Evolutionary conservation across 177 flowering plant species (phyloP).

Genomic region (Vitis hybrid): DNA sequence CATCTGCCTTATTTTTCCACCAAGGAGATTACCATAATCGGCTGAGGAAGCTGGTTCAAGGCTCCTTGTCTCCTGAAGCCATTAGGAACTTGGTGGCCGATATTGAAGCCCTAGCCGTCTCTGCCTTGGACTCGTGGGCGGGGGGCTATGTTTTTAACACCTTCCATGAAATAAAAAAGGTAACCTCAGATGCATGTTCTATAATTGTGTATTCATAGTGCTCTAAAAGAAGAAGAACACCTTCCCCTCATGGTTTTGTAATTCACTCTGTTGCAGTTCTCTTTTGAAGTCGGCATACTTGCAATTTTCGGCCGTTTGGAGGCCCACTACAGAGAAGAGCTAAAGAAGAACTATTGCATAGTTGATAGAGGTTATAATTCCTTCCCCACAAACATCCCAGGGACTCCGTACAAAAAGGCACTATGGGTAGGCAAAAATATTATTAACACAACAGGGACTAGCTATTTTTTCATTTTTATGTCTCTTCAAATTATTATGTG

Average conservation of each 20-base stretch:
- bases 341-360: constrained; percentile 41
- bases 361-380: constrained; percentile 58
- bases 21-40: constrained; percentile 76
- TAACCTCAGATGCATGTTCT: constrained; percentile 1
- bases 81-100: constrained; percentile 46
- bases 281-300: constrained; percentile 51
- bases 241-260: not conserved
- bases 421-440: constrained; percentile 26
- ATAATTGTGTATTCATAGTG: not conserved
- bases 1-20: constrained; percentile 83
- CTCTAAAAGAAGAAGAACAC: not conserved
- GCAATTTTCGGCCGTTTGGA: constrained; percentile 45
- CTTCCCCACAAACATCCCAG: constrained; percentile 48
- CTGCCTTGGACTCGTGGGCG: constrained; percentile 56
- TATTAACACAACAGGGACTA: not conserved
- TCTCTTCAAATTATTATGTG: not conserved
- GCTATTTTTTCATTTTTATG: too few relatives aligned
- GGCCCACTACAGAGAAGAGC: constrained; percentile 29
- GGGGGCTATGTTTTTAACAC: constrained; percentile 54
- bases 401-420: constrained; percentile 43
- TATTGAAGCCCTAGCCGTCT: constrained; percentile 45
- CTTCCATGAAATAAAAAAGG: constrained; percentile 86
- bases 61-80: constrained; percentile 53
- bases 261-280: constrained; percentile 26
- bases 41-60: constrained; percentile 73